Base-by-base conservation (phyloP, 2,329 filamentous ascomycete species). In the Fusarium succisae region DNA sequence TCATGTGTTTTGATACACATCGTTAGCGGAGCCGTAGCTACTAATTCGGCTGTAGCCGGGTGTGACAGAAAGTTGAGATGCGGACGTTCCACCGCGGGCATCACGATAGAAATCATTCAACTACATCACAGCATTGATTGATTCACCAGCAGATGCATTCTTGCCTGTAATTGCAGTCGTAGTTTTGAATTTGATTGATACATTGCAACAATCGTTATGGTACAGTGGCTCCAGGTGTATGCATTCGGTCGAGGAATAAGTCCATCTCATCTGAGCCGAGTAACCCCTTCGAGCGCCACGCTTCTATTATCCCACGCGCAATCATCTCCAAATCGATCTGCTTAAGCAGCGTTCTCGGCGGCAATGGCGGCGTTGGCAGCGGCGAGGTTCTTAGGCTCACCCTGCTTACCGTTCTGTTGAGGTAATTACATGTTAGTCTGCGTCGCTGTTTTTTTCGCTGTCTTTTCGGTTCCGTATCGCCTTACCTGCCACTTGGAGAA, bases 401-500 rank as follows among this genome's bases (percentile, higher is more conserved):
- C 93, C 88, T 97, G 94, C 91, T 98, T 98, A 89, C 96, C 96
- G 87, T 95, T 94, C 96, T 98, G 85, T 80, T 82, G 79, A 81
- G 82, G 77, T 80, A 76, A 81, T 80, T 80, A 78, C 75, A 71
- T 68, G 74, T 81, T 75, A 78, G 78, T 76, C 62, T 44, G 41
- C 48, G 37, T 68, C 61, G 58, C 48, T 28, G 43, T 37, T 35
- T 54, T 54, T 60, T 47, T 47, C 32, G 32, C 18, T 8, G 28
- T 51, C 51, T 60, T 57, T 47, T 55, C 35, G 57, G 58, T 54
- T 55, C 32, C 50, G 62, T 26, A 55, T 72, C 32, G 53, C 78
- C 83, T 73, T 86, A 99, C 96, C 91, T 94, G 89, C 96, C 96
- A 99, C 90, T 96, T 97, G 78, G 94, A 89, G 81, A 98, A 97